These are phyloP conservation scores for Maudiozyma serrabonitensis DNA, from an alignment of 805 yeast species.

Conservation along the genomic window DNA sequence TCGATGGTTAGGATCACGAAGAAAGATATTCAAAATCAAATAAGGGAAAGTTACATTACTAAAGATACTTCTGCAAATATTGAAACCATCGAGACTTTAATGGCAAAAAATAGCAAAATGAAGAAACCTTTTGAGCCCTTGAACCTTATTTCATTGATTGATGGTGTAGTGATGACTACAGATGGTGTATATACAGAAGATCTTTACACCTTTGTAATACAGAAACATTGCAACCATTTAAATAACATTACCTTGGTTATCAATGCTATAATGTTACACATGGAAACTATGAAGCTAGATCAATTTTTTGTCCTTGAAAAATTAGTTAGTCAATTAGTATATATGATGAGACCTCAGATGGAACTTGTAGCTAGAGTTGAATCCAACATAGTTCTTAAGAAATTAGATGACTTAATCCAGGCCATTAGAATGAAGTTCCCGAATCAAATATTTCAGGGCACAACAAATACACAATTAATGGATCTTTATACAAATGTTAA, in stretches of 20 bases:
- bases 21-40: not conserved
- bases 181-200: slow-evolving; percentile 28
- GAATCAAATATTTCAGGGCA: slow-evolving; percentile 8
- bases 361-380: not conserved
- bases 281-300: slow-evolving; percentile 12
- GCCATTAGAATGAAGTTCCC: slow-evolving; percentile 5
- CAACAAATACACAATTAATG: slow-evolving; percentile 8
- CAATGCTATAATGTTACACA: slow-evolving; percentile 12
- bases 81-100: slow-evolving; percentile 1
- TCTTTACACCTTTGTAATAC: slow-evolving; percentile 21
- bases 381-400: not conserved
- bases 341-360: not conserved
- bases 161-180: slow-evolving; percentile 2
- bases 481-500: slow-evolving; percentile 3
- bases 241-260: slow-evolving; percentile 8
- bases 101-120: not conserved
- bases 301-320: slow-evolving; percentile 14
- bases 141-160: slow-evolving; percentile 4
- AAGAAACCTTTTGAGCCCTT: not conserved
- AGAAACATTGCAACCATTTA: slow-evolving; percentile 11
- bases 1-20: not conserved
- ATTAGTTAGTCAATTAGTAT: slow-evolving; percentile 3
- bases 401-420: not conserved
- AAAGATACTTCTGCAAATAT: not conserved
- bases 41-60: not conserved